Percentiles rank a stretch among this genome's conserved stretches.
Evolutionary conservation across 768 basidiomycete species (phyloP).

Genomic region (Termitomyces sp.): DNA sequence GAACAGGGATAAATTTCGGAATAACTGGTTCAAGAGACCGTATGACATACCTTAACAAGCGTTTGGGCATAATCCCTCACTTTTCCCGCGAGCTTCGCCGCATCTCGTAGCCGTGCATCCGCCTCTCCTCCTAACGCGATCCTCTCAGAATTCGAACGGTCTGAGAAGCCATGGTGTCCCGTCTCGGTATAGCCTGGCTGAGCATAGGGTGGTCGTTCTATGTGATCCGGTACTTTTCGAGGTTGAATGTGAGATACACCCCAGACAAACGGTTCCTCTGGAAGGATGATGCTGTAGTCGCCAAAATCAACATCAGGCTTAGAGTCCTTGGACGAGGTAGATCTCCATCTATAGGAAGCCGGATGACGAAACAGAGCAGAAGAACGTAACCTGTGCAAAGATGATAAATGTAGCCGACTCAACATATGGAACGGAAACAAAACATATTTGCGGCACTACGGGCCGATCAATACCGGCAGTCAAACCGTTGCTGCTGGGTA

Average conservation of each 20-base stretch:
- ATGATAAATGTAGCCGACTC: background rate
- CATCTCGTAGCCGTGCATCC: conserved; percentile 45
- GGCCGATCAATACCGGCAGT: no score
- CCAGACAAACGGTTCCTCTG: conserved; percentile 57
- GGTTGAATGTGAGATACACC: conserved; percentile 57
- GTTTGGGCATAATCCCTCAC: conserved; percentile 50
- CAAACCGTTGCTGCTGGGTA: no score
- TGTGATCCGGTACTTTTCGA: conserved; percentile 50
- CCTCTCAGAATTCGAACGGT: conserved; percentile 13
- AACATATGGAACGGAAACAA: background rate
- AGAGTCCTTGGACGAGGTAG: background rate
- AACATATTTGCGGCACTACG: background rate
- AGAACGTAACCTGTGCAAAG: background rate
- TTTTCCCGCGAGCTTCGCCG: conserved; percentile 49
- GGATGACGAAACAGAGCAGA: background rate
- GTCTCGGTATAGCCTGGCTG: conserved; percentile 7
- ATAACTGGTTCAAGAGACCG: background rate
- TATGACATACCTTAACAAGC: conserved; percentile 42
- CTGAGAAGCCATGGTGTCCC: background rate
- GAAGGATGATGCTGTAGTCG: conserved; percentile 55
- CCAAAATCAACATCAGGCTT: conserved; percentile 35
- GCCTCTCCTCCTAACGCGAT: conserved; percentile 50
- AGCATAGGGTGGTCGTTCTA: conserved; percentile 54
- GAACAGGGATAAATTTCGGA: background rate
- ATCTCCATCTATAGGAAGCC: background rate